Base-by-base conservation (phyloP, 108 stramenopile species). In the Skeletonema potamos region DNA sequence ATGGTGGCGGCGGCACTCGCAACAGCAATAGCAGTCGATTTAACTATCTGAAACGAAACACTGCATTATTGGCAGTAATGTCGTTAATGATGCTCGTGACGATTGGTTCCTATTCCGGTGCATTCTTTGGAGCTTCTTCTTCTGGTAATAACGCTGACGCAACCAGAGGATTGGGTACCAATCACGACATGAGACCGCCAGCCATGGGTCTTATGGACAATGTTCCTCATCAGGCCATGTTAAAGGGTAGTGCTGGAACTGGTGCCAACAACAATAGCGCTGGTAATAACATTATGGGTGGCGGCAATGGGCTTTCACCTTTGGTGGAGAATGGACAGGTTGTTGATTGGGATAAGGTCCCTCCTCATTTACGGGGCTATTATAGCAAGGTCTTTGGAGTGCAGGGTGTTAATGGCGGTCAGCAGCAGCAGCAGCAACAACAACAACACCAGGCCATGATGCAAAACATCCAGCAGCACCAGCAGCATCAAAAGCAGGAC, bases 311-410 rank as follows among this genome's bases (percentile, higher is more conserved):
- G 4, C 48, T 22, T 22, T n/a, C 48, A 22, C 48, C 18, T 6
- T 51, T 51, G 22, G 48, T 51, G 22, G 48, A 51, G 48, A 51
- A 51, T 51, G 48, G 48, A 24, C 22, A 51, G 22, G 48, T 51
- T 15, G 32, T 72, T 43, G 73, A 66, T 61, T 75, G 74, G 74
- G 61, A 62, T 30, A 75, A 62, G 15, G 74, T 75, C 15, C 74
- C 74, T 10, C 74, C 74, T 54, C 74, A 75, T 67, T 41, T 75
- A n/a, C n/a, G 74, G 66, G 64, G 74, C 27, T 75, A 67, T 67
- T 75, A 75, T 55, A 39, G 66, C 18, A 75, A 67, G 56, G 34
- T 66, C 22, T 75, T 67, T 39, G 66, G 73, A 44, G 18, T 60
- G 32, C 33, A 62, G 28, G 41, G 36, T 18, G 59, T 54, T 36